These are phyloP conservation scores for Penicillium argentinense DNA, from an alignment of 495 filamentous ascomycete genomes.

Conservation along the genomic window DNA sequence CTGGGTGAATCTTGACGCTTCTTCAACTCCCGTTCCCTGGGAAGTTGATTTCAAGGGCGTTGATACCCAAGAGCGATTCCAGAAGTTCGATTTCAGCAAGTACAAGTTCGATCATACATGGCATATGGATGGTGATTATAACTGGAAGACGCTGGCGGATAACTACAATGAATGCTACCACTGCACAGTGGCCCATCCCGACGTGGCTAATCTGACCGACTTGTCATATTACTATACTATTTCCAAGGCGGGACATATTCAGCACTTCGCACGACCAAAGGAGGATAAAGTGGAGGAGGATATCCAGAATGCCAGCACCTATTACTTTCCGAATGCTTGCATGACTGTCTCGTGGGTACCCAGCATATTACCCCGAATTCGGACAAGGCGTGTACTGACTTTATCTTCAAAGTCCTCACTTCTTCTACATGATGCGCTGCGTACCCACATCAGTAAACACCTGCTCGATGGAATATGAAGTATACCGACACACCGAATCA, in stretches of 20 bases:
- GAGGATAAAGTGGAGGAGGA: slow-evolving; percentile 36
- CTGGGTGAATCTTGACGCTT: slow-evolving; percentile 52
- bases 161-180: slow-evolving; percentile 60
- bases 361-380: neutral
- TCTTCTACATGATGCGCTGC: slow-evolving; percentile 48
- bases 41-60: slow-evolving; percentile 46
- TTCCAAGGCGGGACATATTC: slow-evolving; percentile 37
- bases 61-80: slow-evolving; percentile 40
- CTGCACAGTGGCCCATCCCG: slow-evolving; percentile 49
- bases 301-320: slow-evolving; percentile 43
- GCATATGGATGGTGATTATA: slow-evolving; percentile 50
- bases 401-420: slow-evolving; percentile 34
- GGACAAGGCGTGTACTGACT: neutral
- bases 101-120: slow-evolving; percentile 52
- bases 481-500: slow-evolving; percentile 42
- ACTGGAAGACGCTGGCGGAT: slow-evolving; percentile 55
- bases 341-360: slow-evolving; percentile 50
- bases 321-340: slow-evolving; percentile 49
- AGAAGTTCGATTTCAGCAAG: slow-evolving; percentile 45
- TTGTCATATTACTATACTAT: slow-evolving; percentile 44
- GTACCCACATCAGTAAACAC: slow-evolving; percentile 36
- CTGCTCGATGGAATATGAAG: slow-evolving; percentile 44
- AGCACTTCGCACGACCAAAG: slow-evolving; percentile 41
- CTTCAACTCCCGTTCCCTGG: slow-evolving; percentile 43
- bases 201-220: slow-evolving; percentile 43